A percentile compares a stretch with the other conserved stretches of the same genome.
These are phyloP conservation scores for Physaria fendleri DNA, from an alignment of 345 rosid species.

Conservation along the genomic window DNA sequence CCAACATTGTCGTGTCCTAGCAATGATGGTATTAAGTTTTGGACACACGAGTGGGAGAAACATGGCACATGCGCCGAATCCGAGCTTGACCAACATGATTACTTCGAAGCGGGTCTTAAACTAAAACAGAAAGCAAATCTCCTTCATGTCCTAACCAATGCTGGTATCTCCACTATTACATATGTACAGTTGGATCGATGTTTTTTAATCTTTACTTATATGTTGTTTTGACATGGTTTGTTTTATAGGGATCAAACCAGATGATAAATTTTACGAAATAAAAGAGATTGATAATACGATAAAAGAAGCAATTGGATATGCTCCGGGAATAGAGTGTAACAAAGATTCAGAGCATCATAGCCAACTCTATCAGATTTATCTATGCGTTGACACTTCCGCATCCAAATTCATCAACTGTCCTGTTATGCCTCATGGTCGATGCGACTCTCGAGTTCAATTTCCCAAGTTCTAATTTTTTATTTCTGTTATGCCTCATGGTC, in stretches of 20 bases:
- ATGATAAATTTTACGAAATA: conserved; percentile 48
- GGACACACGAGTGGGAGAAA: conserved; percentile 94
- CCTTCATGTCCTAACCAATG: conserved; percentile 48
- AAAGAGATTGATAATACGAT: conserved; percentile 47
- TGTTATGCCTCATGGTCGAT: conserved; percentile 38
- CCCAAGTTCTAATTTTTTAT: conserved; percentile 44
- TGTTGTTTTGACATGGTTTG: neutral
- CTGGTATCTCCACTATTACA: conserved; percentile 29
- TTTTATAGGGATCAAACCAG: conserved; percentile 65
- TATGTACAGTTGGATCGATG: neutral
- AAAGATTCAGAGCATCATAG: conserved; percentile 42
- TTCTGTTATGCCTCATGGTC: conserved; percentile 43
- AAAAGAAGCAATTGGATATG: conserved; percentile 39
- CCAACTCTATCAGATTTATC: conserved; percentile 63
- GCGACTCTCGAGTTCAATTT: conserved; percentile 54
- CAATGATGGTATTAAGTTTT: conserved; percentile 55
- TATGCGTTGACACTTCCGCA: conserved; percentile 74
- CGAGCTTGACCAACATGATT: conserved; percentile 67
- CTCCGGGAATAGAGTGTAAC: conserved; percentile 70
- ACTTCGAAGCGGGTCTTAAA: conserved; percentile 65
- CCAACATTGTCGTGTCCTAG: conserved; percentile 80
- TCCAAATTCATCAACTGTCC: conserved; percentile 68
- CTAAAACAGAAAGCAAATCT: conserved; percentile 60
- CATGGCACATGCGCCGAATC: conserved; percentile 93
- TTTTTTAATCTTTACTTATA: neutral